Evolutionary conservation across 2,329 filamentous ascomycete genomes (phyloP).

Genomic region (Diplodia corticola): DNA sequence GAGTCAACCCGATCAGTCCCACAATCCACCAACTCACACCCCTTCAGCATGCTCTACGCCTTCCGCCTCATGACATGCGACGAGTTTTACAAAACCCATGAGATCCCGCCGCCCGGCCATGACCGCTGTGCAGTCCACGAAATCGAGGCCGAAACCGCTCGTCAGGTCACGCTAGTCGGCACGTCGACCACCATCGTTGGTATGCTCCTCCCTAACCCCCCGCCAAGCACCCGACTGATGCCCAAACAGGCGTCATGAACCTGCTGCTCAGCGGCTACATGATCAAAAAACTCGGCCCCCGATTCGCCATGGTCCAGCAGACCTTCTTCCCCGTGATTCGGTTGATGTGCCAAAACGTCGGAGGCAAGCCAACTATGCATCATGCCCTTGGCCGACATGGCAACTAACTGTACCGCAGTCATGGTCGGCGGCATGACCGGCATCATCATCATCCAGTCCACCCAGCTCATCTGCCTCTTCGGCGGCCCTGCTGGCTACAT

Average conservation of each 20-base stretch:
- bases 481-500: slow-evolving; percentile 65
- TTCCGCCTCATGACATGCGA: slow-evolving; percentile 74
- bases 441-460: slow-evolving; percentile 68
- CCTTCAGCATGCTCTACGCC: slow-evolving; percentile 55
- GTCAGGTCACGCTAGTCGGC: slow-evolving; percentile 64
- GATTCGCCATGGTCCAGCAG: slow-evolving; percentile 62
- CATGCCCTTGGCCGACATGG: neutral
- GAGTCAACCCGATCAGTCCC: neutral
- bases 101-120: slow-evolving; percentile 48
- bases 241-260: slow-evolving; percentile 52
- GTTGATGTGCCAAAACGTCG: slow-evolving; percentile 64
- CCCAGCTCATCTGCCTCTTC: slow-evolving; percentile 66
- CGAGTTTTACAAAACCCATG: slow-evolving; percentile 63
- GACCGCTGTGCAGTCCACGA: slow-evolving; percentile 62
- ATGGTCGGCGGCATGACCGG: slow-evolving; percentile 60
- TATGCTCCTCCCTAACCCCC: neutral
- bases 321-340: slow-evolving; percentile 65
- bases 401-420: slow-evolving; percentile 39
- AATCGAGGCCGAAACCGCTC: slow-evolving; percentile 65
- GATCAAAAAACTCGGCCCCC: slow-evolving; percentile 66
- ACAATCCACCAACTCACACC: neutral
- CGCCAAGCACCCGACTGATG: neutral
- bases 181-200: slow-evolving; percentile 69
- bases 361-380: slow-evolving; percentile 29
- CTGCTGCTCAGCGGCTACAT: slow-evolving; percentile 67